Conservation (phyloP, 805 yeast genomes). For the Yarrowia sp. region DNA sequence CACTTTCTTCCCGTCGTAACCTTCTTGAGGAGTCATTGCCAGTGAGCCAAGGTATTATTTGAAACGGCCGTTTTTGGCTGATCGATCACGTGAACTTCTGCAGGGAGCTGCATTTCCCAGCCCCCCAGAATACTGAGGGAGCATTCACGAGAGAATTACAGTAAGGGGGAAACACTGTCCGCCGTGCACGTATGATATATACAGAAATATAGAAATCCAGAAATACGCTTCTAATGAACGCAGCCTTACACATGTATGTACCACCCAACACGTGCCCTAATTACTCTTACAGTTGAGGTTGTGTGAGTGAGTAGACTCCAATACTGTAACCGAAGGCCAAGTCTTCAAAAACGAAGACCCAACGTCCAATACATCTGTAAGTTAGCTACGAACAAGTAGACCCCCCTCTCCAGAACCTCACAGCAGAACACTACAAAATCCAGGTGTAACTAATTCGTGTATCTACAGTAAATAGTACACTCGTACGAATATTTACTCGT, state of each 20-base stretch:
- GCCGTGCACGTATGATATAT: slow-evolving; percentile 11
- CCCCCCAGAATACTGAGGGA: not conserved
- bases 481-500: no score
- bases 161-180: not conserved
- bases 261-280: slow-evolving; percentile 11
- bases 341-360: no score
- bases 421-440: not conserved
- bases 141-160: no score
- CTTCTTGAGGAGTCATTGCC: not conserved
- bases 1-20: slow-evolving; percentile 1
- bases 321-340: no score
- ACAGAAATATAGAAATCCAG: not conserved
- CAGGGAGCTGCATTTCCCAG: slow-evolving; percentile 14
- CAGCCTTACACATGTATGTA: slow-evolving; percentile 8
- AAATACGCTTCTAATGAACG: slow-evolving; percentile 1
- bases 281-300: no score
- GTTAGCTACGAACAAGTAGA: no score
- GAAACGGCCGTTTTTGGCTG: slow-evolving; percentile 5
- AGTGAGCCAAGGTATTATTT: not conserved
- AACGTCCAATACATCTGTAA: no score
- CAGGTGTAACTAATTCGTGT: no score
- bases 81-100: slow-evolving; percentile 23
- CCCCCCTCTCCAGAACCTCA: not conserved
- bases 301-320: no score
- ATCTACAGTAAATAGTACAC: no score